Evolutionary conservation across 2,329 filamentous ascomycete genomes (phyloP).

Genomic region (Fusarium heterosporum): DNA sequence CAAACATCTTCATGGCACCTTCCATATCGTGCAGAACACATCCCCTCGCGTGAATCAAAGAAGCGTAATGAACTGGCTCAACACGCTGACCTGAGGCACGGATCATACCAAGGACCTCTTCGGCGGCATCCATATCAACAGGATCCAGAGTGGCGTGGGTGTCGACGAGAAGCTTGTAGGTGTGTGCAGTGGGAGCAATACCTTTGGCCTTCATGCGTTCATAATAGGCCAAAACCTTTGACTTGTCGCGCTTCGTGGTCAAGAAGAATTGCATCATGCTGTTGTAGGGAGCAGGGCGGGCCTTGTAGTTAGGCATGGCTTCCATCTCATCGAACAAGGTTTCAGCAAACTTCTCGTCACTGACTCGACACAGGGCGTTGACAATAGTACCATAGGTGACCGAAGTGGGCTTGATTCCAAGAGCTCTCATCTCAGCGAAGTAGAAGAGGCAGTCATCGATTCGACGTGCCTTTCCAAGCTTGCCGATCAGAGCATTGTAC

Average conservation of each 20-base stretch:
- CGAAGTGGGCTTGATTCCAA: conserved; percentile 93
- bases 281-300: conserved; percentile 96
- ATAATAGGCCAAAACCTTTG: conserved; percentile 94
- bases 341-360: conserved; percentile 96
- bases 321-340: conserved; percentile 99
- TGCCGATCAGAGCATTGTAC: conserved; percentile 98
- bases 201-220: conserved; percentile 90
- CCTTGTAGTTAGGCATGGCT: conserved; percentile 98
- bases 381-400: conserved; percentile 99
- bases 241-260: conserved; percentile 94
- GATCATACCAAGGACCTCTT: conserved; percentile 84
- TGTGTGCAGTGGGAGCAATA: conserved; percentile 93
- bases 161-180: conserved; percentile 96
- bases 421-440: conserved; percentile 95
- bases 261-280: conserved; percentile 99
- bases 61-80: conserved; percentile 95
- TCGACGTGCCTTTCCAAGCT: conserved; percentile 95
- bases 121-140: conserved; percentile 86
- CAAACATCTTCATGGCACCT: conserved; percentile 84
- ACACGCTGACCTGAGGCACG: conserved; percentile 78
- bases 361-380: conserved; percentile 96
- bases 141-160: conserved; percentile 95
- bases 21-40: conserved; percentile 93
- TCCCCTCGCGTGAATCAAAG: conserved; percentile 93
- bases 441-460: conserved; percentile 99